Evolutionary conservation across 306 rosid genomes (phyloP).

Genomic region (Casuarina equisetifolia): DNA sequence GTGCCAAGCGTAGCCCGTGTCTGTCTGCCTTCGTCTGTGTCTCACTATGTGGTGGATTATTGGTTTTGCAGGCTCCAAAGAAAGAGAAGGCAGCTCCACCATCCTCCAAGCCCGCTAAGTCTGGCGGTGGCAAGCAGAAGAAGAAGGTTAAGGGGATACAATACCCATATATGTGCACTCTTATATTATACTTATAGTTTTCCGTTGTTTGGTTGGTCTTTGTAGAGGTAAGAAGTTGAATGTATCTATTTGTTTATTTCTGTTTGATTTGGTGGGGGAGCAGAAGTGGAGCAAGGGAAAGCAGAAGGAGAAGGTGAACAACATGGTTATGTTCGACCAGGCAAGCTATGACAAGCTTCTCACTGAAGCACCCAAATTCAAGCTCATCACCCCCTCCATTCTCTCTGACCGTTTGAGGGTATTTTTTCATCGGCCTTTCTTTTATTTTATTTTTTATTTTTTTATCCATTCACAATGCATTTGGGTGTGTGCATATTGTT

Average conservation of each 20-base stretch:
- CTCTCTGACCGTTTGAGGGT: conserved; percentile 71
- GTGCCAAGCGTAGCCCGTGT: too few relatives aligned
- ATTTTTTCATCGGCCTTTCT: background rate
- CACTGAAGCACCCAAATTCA: conserved; percentile 65
- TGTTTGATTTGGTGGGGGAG: background rate
- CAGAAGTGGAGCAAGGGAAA: conserved; percentile 82
- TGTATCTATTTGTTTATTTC: background rate
- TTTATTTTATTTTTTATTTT: background rate
- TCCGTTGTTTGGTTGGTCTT: background rate
- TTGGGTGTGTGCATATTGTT: background rate
- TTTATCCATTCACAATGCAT: background rate
- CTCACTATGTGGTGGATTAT: background rate
- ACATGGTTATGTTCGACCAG: conserved; percentile 67
- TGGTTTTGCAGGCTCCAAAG: conserved; percentile 58
- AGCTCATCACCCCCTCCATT: conserved; percentile 67
- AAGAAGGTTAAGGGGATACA: conserved; percentile 44
- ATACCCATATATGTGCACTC: background rate
- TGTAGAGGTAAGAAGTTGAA: background rate
- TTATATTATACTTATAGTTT: background rate
- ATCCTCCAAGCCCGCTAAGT: conserved; percentile 68
- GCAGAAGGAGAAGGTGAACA: conserved; percentile 80
- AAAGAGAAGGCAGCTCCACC: conserved; percentile 73
- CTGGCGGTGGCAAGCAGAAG: conserved; percentile 78
- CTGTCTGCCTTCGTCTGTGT: background rate
- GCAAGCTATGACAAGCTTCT: conserved; percentile 59